phyloP scores from a whole-genome alignment of 495 filamentous ascomycete genomes.

The Lasiosphaeria hispida region DNA sequence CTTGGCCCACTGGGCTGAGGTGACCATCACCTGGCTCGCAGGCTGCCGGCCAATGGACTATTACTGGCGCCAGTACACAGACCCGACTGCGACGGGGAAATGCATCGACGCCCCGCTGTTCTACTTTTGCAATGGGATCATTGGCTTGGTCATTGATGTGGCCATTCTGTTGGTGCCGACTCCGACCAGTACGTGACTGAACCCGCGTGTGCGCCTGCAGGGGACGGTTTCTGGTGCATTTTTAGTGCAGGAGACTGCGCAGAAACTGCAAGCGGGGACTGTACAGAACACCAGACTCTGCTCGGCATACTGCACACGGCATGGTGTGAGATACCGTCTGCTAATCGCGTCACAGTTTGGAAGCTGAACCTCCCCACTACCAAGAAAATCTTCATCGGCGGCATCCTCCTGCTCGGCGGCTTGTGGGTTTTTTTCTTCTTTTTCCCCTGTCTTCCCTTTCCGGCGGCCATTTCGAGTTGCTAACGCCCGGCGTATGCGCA shows the following conservation, averaged over 20 bases:
- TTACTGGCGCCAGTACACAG: conserved; percentile 26
- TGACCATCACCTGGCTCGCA: conserved; percentile 23
- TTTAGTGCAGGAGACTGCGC: too few relatives aligned
- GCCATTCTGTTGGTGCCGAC: conserved; percentile 43
- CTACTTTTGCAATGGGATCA: conserved; percentile 24
- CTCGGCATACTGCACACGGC: not conserved
- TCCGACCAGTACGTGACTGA: conserved; percentile 26
- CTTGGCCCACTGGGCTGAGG: conserved; percentile 20
- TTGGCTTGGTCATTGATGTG: conserved; percentile 40
- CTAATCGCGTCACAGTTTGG: conserved; percentile 20
- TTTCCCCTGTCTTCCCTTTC: not conserved
- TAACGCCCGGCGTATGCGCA: conserved; percentile 1
- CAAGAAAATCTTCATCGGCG: conserved; percentile 41
- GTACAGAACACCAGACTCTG: too few relatives aligned
- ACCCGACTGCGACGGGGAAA: conserved; percentile 17
- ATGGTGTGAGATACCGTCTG: not conserved
- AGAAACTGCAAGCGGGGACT: too few relatives aligned
- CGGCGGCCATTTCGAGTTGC: conserved; percentile 1
- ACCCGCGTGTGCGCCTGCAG: too few relatives aligned
- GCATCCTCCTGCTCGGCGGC: conserved; percentile 41
- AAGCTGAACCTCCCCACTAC: conserved; percentile 33
- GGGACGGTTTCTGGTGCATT: too few relatives aligned
- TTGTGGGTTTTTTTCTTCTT: conserved; percentile 30
- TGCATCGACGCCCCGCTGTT: conserved; percentile 25
- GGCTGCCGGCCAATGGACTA: conserved; percentile 20